Conservation (phyloP, 352 stramenopile genomes). For the Phytophthora lateralis region DNA sequence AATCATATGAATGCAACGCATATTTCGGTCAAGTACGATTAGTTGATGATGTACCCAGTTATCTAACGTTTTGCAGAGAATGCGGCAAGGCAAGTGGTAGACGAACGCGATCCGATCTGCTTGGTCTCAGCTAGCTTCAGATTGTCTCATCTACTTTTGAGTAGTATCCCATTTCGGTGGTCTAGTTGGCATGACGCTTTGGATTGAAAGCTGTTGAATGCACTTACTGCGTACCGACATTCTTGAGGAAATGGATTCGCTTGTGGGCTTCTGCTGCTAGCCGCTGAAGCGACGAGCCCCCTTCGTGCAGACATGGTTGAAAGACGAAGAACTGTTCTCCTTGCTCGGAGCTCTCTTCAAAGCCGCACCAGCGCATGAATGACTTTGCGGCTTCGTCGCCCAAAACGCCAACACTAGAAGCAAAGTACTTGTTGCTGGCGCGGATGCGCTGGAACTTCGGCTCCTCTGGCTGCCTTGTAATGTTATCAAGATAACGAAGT, state of each 20-base stretch:
- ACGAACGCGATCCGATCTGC: slow-evolving; percentile 15
- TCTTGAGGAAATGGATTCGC: slow-evolving; percentile 40
- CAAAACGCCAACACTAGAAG: slow-evolving; percentile 47
- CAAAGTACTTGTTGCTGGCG: slow-evolving; percentile 76
- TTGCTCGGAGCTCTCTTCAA: slow-evolving; percentile 29
- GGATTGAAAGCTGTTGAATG: neutral
- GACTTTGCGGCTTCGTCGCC: slow-evolving; percentile 17
- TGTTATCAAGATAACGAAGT: slow-evolving; percentile 74
- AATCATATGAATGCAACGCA: slow-evolving; percentile 11
- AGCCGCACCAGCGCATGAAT: slow-evolving; percentile 67
- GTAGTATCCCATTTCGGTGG: slow-evolving; percentile 25
- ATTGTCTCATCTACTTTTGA: slow-evolving; percentile 23
- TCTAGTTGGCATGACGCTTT: neutral
- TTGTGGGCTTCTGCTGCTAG: slow-evolving; percentile 36
- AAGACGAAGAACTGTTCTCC: slow-evolving; percentile 55
- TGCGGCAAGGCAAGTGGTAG: slow-evolving; percentile 9
- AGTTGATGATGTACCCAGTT: slow-evolving; percentile 19
- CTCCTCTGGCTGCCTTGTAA: slow-evolving; percentile 56
- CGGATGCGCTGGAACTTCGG: slow-evolving; percentile 76
- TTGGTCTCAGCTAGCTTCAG: slow-evolving; percentile 22
- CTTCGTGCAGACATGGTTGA: slow-evolving; percentile 14
- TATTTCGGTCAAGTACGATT: neutral
- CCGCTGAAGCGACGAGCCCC: slow-evolving; percentile 5
- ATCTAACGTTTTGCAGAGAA: slow-evolving; percentile 3
- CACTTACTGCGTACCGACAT: slow-evolving; percentile 30